Conservation (phyloP, 2,329 filamentous ascomycete species). For the Orbilia quercus region DNA sequence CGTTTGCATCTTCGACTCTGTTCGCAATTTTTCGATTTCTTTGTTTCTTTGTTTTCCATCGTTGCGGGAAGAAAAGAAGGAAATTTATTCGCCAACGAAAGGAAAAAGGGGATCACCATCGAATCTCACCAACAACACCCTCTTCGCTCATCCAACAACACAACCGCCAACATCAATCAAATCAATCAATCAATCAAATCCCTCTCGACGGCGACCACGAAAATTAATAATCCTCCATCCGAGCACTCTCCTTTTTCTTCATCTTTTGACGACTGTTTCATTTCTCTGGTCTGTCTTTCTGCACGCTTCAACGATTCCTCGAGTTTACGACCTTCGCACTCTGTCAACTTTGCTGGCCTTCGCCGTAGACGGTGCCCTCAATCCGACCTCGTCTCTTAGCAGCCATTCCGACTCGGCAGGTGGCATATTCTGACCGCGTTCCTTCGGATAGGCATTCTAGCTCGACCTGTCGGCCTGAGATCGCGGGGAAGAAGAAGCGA, state of each 20-base stretch:
- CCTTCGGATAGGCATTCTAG: conserved; percentile 34
- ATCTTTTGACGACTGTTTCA: neutral
- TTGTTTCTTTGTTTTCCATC: conserved; percentile 34
- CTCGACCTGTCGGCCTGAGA: conserved; percentile 16
- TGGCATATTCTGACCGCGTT: conserved; percentile 9
- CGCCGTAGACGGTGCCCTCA: conserved; percentile 29
- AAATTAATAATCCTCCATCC: neutral
- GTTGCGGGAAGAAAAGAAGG: conserved; percentile 7
- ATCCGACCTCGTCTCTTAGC: conserved; percentile 31
- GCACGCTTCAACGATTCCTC: conserved; percentile 3
- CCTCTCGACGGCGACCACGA: neutral
- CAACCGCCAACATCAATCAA: too few species aligned
- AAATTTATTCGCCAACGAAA: conserved; percentile 14
- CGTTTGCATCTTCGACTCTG: conserved; percentile 38
- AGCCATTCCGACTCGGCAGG: conserved; percentile 9
- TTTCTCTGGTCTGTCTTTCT: neutral
- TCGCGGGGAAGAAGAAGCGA: conserved; percentile 11
- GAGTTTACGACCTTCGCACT: conserved; percentile 38
- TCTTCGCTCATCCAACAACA: neutral
- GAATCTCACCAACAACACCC: conserved; percentile 2
- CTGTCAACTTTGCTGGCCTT: neutral
- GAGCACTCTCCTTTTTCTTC: neutral
- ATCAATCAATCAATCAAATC: too few species aligned
- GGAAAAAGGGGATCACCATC: conserved; percentile 33
- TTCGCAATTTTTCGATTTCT: conserved; percentile 16